Conservation (phyloP, 1,139 yeast genomes). For the Candida anutae region DNA sequence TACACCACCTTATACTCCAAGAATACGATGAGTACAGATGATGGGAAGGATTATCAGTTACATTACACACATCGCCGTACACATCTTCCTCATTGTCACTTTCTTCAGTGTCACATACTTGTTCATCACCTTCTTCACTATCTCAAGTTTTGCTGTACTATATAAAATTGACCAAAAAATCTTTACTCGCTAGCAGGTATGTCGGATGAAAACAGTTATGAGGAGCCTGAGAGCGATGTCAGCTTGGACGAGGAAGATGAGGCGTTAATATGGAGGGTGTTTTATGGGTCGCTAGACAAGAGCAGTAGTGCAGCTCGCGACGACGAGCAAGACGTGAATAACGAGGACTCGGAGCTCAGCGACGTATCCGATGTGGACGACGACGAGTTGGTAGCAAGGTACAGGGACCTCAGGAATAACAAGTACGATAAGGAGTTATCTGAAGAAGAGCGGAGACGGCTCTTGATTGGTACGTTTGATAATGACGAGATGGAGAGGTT, state of each 20-base stretch:
- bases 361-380: constrained; percentile 33
- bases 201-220: no score
- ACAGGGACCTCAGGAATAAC: constrained; percentile 17
- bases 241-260: constrained; percentile 43
- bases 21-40: constrained; percentile 24
- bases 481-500: constrained; percentile 83
- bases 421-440: constrained; percentile 17
- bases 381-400: constrained; percentile 25
- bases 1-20: constrained; percentile 44
- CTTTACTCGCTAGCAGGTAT: no score
- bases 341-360: constrained; percentile 10
- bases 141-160: no score
- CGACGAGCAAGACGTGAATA: constrained; percentile 8
- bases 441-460: constrained; percentile 50
- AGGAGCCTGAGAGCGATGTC: constrained; percentile 25
- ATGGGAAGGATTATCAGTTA: no score
- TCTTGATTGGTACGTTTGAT: constrained; percentile 66
- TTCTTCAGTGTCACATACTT: no score
- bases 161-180: no score
- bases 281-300: constrained; percentile 19
- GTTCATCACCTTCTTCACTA: no score
- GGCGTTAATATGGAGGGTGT: constrained; percentile 39
- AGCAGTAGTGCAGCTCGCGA: constrained; percentile 3
- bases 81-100: no score
- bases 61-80: no score